A percentile compares a stretch with the other conserved stretches of the same genome.
Conservation (phyloP, 331 rosid genomes). For the Rhamnella rubrinervis region DNA sequence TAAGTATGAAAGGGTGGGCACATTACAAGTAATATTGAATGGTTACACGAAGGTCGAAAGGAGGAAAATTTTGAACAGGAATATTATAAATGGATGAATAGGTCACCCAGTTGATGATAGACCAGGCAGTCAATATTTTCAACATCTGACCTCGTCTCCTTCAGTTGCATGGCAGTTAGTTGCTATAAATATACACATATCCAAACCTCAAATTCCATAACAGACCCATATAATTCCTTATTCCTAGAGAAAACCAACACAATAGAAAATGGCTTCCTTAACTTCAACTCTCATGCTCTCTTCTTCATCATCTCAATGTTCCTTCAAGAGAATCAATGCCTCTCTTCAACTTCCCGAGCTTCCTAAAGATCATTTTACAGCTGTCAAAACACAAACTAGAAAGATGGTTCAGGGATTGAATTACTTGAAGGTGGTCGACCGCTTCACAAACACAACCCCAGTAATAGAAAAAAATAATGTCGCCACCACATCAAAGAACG, state of each 20-base stretch:
- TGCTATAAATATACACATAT: background rate
- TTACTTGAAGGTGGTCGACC: background rate
- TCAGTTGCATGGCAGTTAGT: background rate
- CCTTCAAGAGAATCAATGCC: conserved; percentile 33
- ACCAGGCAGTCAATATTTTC: conserved; percentile 5
- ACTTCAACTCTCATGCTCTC: conserved; percentile 30
- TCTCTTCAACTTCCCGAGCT: conserved; percentile 50
- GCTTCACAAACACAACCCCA: conserved; percentile 9
- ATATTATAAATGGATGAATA: background rate
- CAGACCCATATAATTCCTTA: too few species aligned
- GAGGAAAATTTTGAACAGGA: background rate
- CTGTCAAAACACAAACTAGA: conserved; percentile 27
- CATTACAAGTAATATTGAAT: too few species aligned
- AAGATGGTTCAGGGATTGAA: conserved; percentile 23
- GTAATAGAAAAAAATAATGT: conserved; percentile 6
- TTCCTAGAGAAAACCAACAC: background rate
- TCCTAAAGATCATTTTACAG: conserved; percentile 19
- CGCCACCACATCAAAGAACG: background rate
- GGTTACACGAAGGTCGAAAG: too few species aligned
- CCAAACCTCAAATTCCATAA: background rate
- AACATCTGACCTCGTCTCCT: background rate
- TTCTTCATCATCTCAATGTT: conserved; percentile 23
- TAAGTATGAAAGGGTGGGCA: too few species aligned
- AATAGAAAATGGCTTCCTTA: conserved; percentile 48
- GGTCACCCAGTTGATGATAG: background rate